Evolutionary conservation across 1,284 basidiomycete species (phyloP), one percentile per base, ranked within the genome.

Genomic region (Erythrobasidium hasegawianum): DNA sequence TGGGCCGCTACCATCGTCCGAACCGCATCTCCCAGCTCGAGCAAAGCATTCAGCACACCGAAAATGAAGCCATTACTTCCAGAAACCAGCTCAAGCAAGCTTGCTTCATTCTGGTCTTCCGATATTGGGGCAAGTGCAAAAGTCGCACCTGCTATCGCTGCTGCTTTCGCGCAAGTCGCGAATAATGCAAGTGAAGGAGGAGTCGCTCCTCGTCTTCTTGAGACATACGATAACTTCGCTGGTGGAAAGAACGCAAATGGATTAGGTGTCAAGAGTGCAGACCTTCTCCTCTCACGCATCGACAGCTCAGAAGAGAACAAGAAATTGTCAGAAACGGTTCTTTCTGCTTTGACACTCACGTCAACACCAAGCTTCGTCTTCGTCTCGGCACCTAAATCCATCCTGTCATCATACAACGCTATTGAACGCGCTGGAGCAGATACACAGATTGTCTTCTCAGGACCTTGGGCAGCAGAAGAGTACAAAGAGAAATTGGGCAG

Each of bases 11-110:
- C 90, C 53, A 76, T 84, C 52, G 86, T 91, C 58, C 85, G 88
- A 69, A 84, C 89, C 27, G 81, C 89, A 49, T 83, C 87, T 57
- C 87, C 89, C 33, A 88, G 89, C 89, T 27, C 71, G 3, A 59
- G 68, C 69, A 70, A 70, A 52, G 52, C 74, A 16, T 60, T 72
- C 41, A 64, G 68, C 27, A 71, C 74, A 53, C 68, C 72, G 27
- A 66, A 69, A 14, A 69, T 72, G 57, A 67, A 68, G 33, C 22
- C 68, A 9, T 66, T 69, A 13, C 61, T 68, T 26, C 49, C 57
- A 24, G 43, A 22, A 7, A 22, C 14, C 43, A 33, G 33, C 33
- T 71, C 71, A 71, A 79, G 79, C 74, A 77, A 78, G 62, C 72
- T 80, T 69, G 75, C 79, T 14, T 77, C 80, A 75, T 81, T 77